These are phyloP conservation scores for Penicillium sp. DNA, from an alignment of 2,329 filamentous ascomycete species.

Conservation along the genomic window DNA sequence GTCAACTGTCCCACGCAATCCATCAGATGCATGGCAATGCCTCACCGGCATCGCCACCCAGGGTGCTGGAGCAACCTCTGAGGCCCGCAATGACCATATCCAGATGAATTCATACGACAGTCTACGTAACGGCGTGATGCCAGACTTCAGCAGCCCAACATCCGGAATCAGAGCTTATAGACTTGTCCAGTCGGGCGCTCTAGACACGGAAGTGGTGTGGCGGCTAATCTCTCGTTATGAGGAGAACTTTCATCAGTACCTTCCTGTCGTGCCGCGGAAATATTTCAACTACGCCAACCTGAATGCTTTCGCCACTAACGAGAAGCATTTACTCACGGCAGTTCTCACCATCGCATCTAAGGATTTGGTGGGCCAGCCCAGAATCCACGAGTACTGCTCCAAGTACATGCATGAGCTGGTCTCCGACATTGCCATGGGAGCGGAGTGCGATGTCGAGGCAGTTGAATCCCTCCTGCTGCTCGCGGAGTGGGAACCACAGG, in stretches of 20 bases:
- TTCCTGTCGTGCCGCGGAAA: constrained; percentile 61
- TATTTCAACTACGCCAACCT: constrained; percentile 56
- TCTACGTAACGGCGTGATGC: constrained; percentile 26
- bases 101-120: constrained; percentile 19
- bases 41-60: constrained; percentile 46
- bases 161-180: constrained; percentile 43
- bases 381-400: constrained; percentile 63
- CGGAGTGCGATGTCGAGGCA: constrained; percentile 64
- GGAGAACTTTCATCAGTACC: constrained; percentile 65
- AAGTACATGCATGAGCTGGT: constrained; percentile 67
- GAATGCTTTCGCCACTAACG: constrained; percentile 55
- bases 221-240: constrained; percentile 58
- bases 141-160: constrained; percentile 26
- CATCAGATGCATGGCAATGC: constrained; percentile 49
- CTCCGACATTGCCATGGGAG: constrained; percentile 62
- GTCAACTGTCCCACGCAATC: constrained; percentile 44
- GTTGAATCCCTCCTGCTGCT: constrained; percentile 67
- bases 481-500: constrained; percentile 70
- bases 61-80: constrained; percentile 27
- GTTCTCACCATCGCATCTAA: constrained; percentile 68
- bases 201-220: constrained; percentile 51
- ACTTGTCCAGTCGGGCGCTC: constrained; percentile 43
- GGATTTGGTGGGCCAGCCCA: constrained; percentile 61
- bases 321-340: constrained; percentile 65
- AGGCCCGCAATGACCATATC: constrained; percentile 21